Evolutionary conservation across 106 monocot species (phyloP).

Genomic region (Hemerocallis citrina): DNA sequence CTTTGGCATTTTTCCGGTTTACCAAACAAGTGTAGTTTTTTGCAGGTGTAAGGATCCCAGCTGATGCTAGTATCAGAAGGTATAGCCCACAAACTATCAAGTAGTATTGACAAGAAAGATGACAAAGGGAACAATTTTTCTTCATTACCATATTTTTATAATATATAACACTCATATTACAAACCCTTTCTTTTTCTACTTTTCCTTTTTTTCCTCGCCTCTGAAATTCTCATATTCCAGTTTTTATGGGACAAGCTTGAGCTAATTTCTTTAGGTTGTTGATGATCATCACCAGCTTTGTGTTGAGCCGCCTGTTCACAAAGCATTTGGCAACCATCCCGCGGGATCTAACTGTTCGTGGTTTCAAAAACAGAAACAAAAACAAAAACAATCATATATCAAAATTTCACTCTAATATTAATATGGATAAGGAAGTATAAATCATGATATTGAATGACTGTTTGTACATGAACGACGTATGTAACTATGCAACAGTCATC

Average conservation of each 20-base stretch:
- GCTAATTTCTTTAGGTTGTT: conserved; percentile 67
- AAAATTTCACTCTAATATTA: neutral
- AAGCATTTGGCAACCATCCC: conserved; percentile 85
- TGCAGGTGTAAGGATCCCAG: conserved; percentile 44
- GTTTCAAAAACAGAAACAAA: too few species aligned
- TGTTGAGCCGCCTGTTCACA: conserved; percentile 74
- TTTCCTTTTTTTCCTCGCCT: neutral
- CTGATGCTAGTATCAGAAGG: conserved; percentile 41
- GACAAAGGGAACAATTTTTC: too few species aligned
- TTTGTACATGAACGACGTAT: conserved; percentile 87
- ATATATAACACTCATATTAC: too few species aligned
- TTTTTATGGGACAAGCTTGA: conserved; percentile 38
- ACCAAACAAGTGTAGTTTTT: conserved; percentile 45
- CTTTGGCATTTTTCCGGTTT: conserved; percentile 6
- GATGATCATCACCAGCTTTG: conserved; percentile 90
- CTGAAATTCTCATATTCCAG: conserved; percentile 4
- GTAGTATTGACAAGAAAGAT: too few species aligned
- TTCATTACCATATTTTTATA: too few species aligned
- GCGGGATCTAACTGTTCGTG: conserved; percentile 86
- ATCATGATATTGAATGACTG: too few species aligned
- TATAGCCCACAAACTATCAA: conserved; percentile 31
- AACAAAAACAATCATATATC: neutral
- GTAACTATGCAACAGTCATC: conserved; percentile 74
- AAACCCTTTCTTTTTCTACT: neutral
- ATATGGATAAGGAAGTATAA: neutral